A percentile compares a stretch with the other conserved stretches of the same genome.
Conservation (phyloP, 495 filamentous ascomycete genomes). For the Penicillium soppii region DNA sequence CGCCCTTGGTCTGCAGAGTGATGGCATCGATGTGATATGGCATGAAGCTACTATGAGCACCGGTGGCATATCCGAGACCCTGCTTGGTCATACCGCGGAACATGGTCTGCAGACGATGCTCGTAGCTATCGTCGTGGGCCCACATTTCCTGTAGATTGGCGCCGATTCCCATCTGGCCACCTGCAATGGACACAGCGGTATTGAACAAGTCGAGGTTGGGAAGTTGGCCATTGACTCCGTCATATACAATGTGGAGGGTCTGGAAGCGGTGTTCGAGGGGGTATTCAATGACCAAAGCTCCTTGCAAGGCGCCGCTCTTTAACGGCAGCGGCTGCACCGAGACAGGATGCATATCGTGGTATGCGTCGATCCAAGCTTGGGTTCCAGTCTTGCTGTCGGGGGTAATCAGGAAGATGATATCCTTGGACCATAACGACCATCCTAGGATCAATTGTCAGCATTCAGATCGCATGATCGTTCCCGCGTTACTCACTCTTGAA, state of each 20-base stretch:
- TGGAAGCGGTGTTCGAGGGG: constrained; percentile 80
- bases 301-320: constrained; percentile 91
- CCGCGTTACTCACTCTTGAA: constrained; percentile 66
- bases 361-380: constrained; percentile 97
- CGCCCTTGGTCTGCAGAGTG: constrained; percentile 82
- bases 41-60: constrained; percentile 92
- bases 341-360: constrained; percentile 79
- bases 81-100: constrained; percentile 91
- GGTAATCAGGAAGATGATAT: constrained; percentile 90
- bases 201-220: constrained; percentile 96
- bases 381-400: constrained; percentile 86
- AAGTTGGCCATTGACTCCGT: constrained; percentile 93
- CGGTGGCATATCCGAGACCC: constrained; percentile 83
- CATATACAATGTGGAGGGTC: constrained; percentile 86
- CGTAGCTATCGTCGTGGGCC: constrained; percentile 78
- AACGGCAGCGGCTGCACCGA: constrained; percentile 76
- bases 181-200: constrained; percentile 83
- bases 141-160: constrained; percentile 82
- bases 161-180: constrained; percentile 88
- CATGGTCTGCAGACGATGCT: constrained; percentile 82
- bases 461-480: background rate
- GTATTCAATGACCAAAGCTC: constrained; percentile 91
- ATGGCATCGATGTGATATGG: constrained; percentile 98
- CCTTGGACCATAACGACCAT: constrained; percentile 98
- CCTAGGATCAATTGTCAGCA: constrained; percentile 45